Evolutionary conservation across 139 green algal species (phyloP).

Genomic region (Chlorella sp.): DNA sequence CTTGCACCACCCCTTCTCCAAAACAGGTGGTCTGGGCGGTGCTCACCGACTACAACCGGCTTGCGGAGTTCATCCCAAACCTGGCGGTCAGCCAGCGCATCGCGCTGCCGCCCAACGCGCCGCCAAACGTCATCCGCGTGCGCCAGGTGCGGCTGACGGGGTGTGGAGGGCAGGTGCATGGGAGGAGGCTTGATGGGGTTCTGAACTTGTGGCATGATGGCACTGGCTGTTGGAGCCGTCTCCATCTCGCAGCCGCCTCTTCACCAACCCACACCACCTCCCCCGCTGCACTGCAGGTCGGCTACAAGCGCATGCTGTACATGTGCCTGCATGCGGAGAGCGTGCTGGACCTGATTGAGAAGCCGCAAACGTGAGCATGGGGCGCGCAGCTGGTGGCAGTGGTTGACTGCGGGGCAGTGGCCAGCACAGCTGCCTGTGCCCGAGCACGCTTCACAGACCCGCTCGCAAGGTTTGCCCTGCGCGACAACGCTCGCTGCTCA

Average conservation of each 20-base stretch:
- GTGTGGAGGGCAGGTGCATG: too few relatives aligned
- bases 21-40: conserved; percentile 32
- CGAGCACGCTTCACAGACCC: too few relatives aligned
- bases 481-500: too few relatives aligned
- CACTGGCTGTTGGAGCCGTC: too few relatives aligned
- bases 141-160: too few relatives aligned
- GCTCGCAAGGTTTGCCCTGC: too few relatives aligned
- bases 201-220: too few relatives aligned
- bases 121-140: conserved; percentile 47
- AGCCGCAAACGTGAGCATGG: conserved; percentile 7
- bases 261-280: neutral
- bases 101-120: conserved; percentile 23
- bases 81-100: conserved; percentile 62
- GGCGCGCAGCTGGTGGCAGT: too few relatives aligned
- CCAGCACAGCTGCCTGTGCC: too few relatives aligned
- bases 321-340: conserved; percentile 69
- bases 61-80: conserved; percentile 69
- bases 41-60: conserved; percentile 56
- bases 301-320: conserved; percentile 68
- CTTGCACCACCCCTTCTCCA: too few relatives aligned
- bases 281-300: conserved; percentile 50
- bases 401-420: too few relatives aligned
- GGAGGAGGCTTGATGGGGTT: too few relatives aligned
- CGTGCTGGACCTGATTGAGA: conserved; percentile 68
- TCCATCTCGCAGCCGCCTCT: neutral